Conservation (phyloP, 2,329 filamentous ascomycete genomes). For the Grosmannia clavigera region DNA sequence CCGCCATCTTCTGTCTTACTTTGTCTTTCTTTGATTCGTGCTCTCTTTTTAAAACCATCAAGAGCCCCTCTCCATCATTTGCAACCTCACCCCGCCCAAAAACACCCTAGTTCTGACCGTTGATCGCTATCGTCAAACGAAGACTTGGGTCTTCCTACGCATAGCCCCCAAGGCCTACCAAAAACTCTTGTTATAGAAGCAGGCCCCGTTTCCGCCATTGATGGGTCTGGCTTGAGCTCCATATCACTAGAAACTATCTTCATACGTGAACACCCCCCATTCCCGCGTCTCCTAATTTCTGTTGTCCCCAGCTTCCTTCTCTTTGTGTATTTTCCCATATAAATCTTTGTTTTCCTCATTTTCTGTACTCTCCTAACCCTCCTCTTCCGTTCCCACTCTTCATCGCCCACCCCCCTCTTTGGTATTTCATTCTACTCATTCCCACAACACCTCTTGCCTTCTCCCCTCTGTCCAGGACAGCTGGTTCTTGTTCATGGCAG, state of each 20-base stretch:
- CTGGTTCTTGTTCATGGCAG: constrained; percentile 21
- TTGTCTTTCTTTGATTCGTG: not conserved
- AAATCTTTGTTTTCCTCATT: not conserved
- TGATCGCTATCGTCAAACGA: not conserved
- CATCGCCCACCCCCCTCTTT: not conserved
- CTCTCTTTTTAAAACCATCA: not conserved
- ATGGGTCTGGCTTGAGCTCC: not conserved
- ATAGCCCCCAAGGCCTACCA: not conserved
- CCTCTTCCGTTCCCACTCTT: not conserved
- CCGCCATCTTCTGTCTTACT: not conserved
- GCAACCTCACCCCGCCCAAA: not conserved
- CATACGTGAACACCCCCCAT: not conserved
- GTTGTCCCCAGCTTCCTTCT: not conserved
- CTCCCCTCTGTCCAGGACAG: not conserved
- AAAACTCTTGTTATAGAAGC: not conserved
- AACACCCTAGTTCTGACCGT: not conserved
- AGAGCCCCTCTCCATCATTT: not conserved
- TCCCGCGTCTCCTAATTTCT: not conserved
- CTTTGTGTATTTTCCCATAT: not conserved
- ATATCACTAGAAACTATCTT: not conserved
- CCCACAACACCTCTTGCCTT: not conserved
- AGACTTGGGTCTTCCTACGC: not conserved
- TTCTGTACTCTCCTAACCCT: not conserved
- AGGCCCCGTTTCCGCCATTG: not conserved
- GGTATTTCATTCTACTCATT: not conserved